Base-by-base conservation (phyloP, 2,329 filamentous ascomycete genomes). In the Escovopsis sp. region DNA sequence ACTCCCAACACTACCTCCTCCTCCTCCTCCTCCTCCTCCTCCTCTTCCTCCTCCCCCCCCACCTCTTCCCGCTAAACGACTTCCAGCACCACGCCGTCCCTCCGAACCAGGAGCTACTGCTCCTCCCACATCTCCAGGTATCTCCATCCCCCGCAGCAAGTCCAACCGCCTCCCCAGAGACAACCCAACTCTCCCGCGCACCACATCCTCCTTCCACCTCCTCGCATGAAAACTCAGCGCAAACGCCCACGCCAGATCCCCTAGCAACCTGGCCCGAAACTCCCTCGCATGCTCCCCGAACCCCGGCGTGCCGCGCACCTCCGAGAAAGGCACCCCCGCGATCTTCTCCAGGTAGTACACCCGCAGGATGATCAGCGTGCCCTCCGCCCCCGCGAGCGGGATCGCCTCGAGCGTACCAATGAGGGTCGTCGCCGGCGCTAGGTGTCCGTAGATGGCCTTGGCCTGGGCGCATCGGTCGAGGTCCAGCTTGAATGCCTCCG, bases 271-370 rank as follows among this genome's bases (percentile, higher is more conserved):
- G 15, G 31, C 52, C 45, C 28, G 51, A 31, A 55, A 49, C 31
- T 54, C 48, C 18, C 14, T 31, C 5, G 28, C 25, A 8, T 21
- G 15, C 3, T n/a, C 7, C n/a, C 4, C 13, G 9, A 14, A 14
- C 2, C 26, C 32, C 7, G 14, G 27, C 28, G 14, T 27, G 12
- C 27, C 31, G 13, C 17, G 33, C 19, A 39, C 35, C 16, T 39
- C 35, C 1, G 49, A 42, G 5, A 68, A 53, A 2, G 61, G 57
- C 2, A 62, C 41, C 0, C 66, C 67, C 3, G 46, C 48, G 10
- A 69, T 47, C 27, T 51, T 55, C 29, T 51, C 51, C 54, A 68
- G 57, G 14, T 51, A 45, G 44, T 68, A 70, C 4, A 56, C 54
- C 23, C 54, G 41, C 12, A 67, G 25, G 12, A 25, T 8, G 10